A percentile compares a stretch with the other conserved stretches of the same genome.
Evolutionary conservation across 345 rosid species (phyloP).

Genomic region (Boechera retrofracta): DNA sequence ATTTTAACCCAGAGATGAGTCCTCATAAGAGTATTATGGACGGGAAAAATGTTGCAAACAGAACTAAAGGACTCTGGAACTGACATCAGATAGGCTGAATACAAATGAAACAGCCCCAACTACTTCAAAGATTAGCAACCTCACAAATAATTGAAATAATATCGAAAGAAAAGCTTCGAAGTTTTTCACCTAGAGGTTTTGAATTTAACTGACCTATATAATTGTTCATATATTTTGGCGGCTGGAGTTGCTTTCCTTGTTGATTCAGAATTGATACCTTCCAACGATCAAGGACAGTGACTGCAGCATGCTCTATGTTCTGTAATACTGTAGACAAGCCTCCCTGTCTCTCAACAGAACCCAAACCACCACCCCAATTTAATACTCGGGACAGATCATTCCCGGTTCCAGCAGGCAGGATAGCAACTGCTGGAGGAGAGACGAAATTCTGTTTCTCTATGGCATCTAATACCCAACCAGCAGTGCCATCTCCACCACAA

Average conservation of each 20-base stretch:
- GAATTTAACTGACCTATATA: constrained; percentile 68
- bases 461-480: constrained; percentile 89
- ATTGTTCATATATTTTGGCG: constrained; percentile 84
- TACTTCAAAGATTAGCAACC: constrained; percentile 13
- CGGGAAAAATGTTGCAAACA: not conserved
- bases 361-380: constrained; percentile 89
- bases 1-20: not conserved
- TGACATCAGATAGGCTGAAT: constrained; percentile 6
- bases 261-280: constrained; percentile 66
- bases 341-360: constrained; percentile 84
- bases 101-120: constrained; percentile 5
- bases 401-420: constrained; percentile 97
- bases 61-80: not conserved
- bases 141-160: constrained; percentile 18
- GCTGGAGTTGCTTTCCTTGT: constrained; percentile 66
- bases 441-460: constrained; percentile 85
- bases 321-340: constrained; percentile 74
- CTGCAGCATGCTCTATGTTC: constrained; percentile 82
- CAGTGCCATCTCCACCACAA: constrained; percentile 96
- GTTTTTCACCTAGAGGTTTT: constrained; percentile 15
- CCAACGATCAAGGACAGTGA: constrained; percentile 92
- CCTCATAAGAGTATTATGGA: not conserved
- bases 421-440: constrained; percentile 95
- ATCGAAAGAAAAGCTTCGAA: not conserved
- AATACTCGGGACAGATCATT: constrained; percentile 92